Base-by-base conservation (phyloP, 768 basidiomycete genomes). In the Leccinum variicolor region DNA sequence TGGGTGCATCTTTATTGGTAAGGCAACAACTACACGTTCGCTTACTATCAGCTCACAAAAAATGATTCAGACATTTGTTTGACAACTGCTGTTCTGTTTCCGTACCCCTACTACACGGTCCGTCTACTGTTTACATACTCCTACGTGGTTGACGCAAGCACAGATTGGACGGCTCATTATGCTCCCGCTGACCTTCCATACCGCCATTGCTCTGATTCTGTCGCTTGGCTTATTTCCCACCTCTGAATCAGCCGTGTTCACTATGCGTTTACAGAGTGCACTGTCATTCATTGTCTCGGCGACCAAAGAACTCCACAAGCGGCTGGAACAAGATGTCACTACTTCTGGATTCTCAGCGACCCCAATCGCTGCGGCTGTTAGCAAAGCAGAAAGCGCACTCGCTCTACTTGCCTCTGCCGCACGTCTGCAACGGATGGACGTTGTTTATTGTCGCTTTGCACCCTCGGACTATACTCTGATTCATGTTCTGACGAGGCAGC, bases 161-260 rank as follows among this genome's bases (percentile, higher is more conserved):
- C 55, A 83, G 76, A 63, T 83, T 19, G 87, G 87, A 34, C 62
- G 73, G 66, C 43, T 67, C 1, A 77, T 89, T 46, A 62, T 86
- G 9, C 39, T 90, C 6, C 88, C 89, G 0, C 60, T 90, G 6
- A 66, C 74, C 0, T 76, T 89, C 53, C 87, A 89, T 65, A 79
- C 81, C 8, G 84, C 77, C 1, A 61, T 90, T 21, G 69, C 84
- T 9, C 72, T 91, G 57, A 49, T 79, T 3, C 64, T 72, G 6
- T 84, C 85, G 3, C 68, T 84, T 4, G 11, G 81, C 31, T 70
- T 90, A 46, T 89, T 90, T 69, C 89, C 89, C 0, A 73, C 76
- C 1, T 82, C 87, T 2, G 75, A 87, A 43, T 85, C 88, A 1
- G 73, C 84, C 0, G 73, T 79, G 50, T 90, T 86, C 64, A 81